Evolutionary conservation across 352 stramenopile species (phyloP).

Genomic region (Phytopythium ostracodes): DNA sequence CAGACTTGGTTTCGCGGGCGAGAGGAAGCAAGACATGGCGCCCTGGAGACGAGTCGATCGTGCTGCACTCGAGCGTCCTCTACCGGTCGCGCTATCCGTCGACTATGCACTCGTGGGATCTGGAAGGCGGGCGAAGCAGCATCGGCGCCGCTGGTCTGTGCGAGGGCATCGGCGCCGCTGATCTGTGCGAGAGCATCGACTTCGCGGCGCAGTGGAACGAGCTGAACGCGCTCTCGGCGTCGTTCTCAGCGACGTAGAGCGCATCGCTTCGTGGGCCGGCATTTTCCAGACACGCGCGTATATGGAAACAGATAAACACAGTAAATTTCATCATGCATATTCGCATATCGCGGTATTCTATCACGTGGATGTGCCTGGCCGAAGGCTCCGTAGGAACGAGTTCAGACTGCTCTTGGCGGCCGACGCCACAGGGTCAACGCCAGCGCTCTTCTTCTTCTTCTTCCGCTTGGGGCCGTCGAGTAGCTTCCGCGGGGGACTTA

Average conservation of each 20-base stretch:
- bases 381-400: constrained; percentile 57
- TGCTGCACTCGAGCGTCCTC: background rate
- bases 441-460: constrained; percentile 62
- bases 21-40: constrained; percentile 4
- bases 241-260: constrained; percentile 16
- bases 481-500: constrained; percentile 65
- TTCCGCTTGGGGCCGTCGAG: constrained; percentile 63
- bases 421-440: constrained; percentile 24
- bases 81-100: constrained; percentile 27
- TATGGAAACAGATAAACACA: background rate
- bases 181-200: constrained; percentile 18
- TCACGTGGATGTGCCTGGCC: constrained; percentile 31
- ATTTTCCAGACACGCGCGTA: background rate
- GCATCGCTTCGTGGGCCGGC: background rate
- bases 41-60: background rate
- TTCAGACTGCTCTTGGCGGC: constrained; percentile 67
- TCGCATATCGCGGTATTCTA: too few relatives aligned
- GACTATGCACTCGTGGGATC: constrained; percentile 39
- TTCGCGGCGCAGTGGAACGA: constrained; percentile 23
- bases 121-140: constrained; percentile 3
- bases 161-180: constrained; percentile 13
- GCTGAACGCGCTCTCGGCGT: constrained; percentile 21
- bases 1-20: background rate
- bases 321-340: background rate
- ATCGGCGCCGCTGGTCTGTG: background rate